A percentile compares a stretch with the other conserved stretches of the same genome.
These are phyloP conservation scores for Podospora pseudopauciseta DNA, from an alignment of 495 filamentous ascomycete species.

Conservation along the genomic window DNA sequence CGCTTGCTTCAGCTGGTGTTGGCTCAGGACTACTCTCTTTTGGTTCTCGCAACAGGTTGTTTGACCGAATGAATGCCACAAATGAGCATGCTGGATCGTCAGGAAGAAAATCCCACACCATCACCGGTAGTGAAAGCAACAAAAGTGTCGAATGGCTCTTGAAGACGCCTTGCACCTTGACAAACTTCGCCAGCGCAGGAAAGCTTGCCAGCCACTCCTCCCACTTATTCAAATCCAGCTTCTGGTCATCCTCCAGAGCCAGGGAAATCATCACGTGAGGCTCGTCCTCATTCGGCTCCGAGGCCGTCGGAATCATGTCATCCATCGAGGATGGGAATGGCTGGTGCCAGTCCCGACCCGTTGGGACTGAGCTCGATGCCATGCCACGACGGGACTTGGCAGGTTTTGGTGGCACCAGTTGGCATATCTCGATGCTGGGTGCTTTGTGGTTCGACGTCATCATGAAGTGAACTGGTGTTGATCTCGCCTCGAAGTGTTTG, in stretches of 20 bases:
- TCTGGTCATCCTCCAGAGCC: conserved; percentile 50
- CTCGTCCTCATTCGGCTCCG: conserved; percentile 42
- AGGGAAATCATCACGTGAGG: conserved; percentile 53
- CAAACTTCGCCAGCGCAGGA: conserved; percentile 49
- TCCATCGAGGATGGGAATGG: conserved; percentile 21
- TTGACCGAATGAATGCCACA: conserved; percentile 50
- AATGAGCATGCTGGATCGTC: conserved; percentile 50
- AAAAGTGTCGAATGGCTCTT: conserved; percentile 51
- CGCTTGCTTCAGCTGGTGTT: not conserved
- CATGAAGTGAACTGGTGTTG: conserved; percentile 52
- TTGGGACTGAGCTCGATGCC: conserved; percentile 13
- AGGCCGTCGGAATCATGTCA: conserved; percentile 19
- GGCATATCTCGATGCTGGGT: conserved; percentile 48
- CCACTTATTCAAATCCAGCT: conserved; percentile 46
- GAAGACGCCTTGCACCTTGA: conserved; percentile 51
- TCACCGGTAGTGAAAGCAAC: conserved; percentile 47
- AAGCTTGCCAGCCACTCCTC: conserved; percentile 45
- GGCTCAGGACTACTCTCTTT: not conserved
- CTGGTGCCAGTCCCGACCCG: conserved; percentile 20
- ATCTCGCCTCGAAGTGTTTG: conserved; percentile 46
- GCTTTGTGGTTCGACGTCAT: conserved; percentile 51
- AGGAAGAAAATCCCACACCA: conserved; percentile 52
- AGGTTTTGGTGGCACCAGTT: conserved; percentile 34
- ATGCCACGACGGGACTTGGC: conserved; percentile 24
- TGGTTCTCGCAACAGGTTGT: conserved; percentile 34